phyloP scores from a whole-genome alignment of 2,329 filamentous ascomycete species.

The Fusarium bulbicola region DNA sequence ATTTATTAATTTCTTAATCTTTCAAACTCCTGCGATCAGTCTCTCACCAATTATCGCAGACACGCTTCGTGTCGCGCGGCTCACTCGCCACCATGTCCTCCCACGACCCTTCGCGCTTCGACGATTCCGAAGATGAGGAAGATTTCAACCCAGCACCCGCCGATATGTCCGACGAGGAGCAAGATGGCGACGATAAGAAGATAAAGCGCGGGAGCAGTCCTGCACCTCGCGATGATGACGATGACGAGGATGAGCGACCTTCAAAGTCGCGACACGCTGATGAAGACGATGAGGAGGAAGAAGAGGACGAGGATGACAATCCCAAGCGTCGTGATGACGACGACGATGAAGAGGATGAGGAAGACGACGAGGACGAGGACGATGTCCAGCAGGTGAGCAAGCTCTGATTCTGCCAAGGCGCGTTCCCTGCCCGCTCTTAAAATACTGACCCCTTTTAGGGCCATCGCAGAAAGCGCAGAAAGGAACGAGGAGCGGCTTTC shows the following conservation, averaged over 20 bases:
- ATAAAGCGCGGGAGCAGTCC: conserved; percentile 54
- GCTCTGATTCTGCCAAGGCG: background rate
- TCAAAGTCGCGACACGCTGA: conserved; percentile 47
- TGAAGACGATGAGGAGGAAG: conserved; percentile 53
- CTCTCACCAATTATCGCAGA: conserved; percentile 1
- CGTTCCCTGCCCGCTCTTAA: background rate
- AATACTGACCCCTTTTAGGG: conserved; percentile 52
- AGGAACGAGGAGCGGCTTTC: conserved; percentile 82
- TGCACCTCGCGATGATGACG: conserved; percentile 45
- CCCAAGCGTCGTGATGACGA: conserved; percentile 49
- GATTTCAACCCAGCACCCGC: conserved; percentile 88
- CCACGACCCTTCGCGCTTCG: conserved; percentile 58
- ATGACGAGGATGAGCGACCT: conserved; percentile 50
- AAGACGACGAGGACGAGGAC: conserved; percentile 69
- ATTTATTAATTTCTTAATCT: conserved; percentile 7
- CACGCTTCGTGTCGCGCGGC: conserved; percentile 36
- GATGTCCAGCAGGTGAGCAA: conserved; percentile 71
- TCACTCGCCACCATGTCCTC: conserved; percentile 53
- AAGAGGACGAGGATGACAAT: conserved; percentile 47
- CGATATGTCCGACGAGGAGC: conserved; percentile 72
- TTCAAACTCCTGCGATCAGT: background rate
- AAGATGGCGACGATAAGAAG: conserved; percentile 52
- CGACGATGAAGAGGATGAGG: conserved; percentile 67
- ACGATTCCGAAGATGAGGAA: conserved; percentile 80
- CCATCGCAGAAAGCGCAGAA: conserved; percentile 83